Conservation (phyloP, 2,329 filamentous ascomycete genomes). For the Dactylellina sp. region DNA sequence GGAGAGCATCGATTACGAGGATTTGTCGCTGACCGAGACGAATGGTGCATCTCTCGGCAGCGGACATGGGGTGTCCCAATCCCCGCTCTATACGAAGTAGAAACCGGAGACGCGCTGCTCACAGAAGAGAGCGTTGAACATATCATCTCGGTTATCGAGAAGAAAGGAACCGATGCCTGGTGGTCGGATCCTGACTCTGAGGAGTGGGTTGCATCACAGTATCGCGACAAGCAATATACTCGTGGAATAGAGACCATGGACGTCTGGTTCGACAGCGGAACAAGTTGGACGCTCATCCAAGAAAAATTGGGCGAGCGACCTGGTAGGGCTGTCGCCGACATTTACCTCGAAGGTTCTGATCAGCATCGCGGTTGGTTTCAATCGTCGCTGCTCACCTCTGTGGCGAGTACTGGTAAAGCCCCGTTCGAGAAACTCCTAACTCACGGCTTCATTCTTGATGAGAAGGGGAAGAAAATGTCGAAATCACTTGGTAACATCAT, state of each 20-base stretch:
- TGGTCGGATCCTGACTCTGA: slow-evolving; percentile 86
- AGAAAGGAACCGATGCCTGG: slow-evolving; percentile 90
- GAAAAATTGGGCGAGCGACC: slow-evolving; percentile 62
- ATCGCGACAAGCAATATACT: slow-evolving; percentile 69
- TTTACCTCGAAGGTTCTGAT: slow-evolving; percentile 94
- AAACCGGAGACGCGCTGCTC: slow-evolving; percentile 79
- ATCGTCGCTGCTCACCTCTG: slow-evolving; percentile 87
- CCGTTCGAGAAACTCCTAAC: slow-evolving; percentile 93
- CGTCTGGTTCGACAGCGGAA: slow-evolving; percentile 99
- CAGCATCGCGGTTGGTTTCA: slow-evolving; percentile 99
- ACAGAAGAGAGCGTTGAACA: slow-evolving; percentile 82
- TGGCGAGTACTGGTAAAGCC: slow-evolving; percentile 72
- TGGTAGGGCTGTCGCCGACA: slow-evolving; percentile 73
- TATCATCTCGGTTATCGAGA: slow-evolving; percentile 80
- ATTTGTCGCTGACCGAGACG: slow-evolving; percentile 86
- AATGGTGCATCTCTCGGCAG: slow-evolving; percentile 98
- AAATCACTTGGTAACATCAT: slow-evolving; percentile 94
- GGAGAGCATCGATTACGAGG: slow-evolving; percentile 81
- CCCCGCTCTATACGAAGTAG: slow-evolving; percentile 81
- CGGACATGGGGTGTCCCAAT: slow-evolving; percentile 97
- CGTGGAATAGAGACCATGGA: slow-evolving; percentile 97
- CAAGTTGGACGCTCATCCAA: slow-evolving; percentile 77
- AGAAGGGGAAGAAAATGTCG: slow-evolving; percentile 96
- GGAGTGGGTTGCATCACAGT: slow-evolving; percentile 70
- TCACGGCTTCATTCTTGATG: slow-evolving; percentile 92